Evolutionary conservation across 192 early-diverging fungal species (phyloP), one percentile per base, ranked within the genome.

Genomic region (Gigaspora rosea): DNA sequence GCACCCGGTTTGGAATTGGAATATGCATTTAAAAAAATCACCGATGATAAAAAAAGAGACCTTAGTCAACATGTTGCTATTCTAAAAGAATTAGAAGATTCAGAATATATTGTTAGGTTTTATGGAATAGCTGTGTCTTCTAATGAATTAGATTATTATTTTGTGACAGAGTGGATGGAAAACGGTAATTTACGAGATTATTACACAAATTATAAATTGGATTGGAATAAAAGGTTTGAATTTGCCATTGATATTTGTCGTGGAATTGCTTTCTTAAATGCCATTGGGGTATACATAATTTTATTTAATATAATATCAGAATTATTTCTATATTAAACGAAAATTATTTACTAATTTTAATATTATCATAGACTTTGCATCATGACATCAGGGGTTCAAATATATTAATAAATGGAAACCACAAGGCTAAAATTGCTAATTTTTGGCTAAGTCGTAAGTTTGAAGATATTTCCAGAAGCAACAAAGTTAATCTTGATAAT

Each of bases 231-330:
- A 16, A 78, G 69, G 36, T n/a, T n/a, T n/a, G n/a, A n/a, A n/a
- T n/a, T n/a, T n/a, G n/a, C n/a, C n/a, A n/a, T n/a, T n/a, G n/a
- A 80, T 52, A 80, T 83, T n/a, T 67, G 78, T 8, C 74, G 79
- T n/a, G 82, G 82, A 20, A 69, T 83, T 65, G 75, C 50, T 66
- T 83, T 79, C 56, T 79, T 83, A 66, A 78, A 80, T 12, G 70
- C 78, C 36, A 79, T 80, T 66, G 79, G 15, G 50, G 50, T 51
- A 51, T 12, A 51, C 6, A 9, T 50, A 9, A 9, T 50, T 50
- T 50, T 50, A 12, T 51, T 51, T 12, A 51, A 12, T 51, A 15
- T 1, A 12, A 51, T 51, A 51, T 51, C 8, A 51, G 15, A 12
- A 51, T 12, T 51, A 51, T n/a, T n/a, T n/a, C n/a, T n/a, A n/a